Evolutionary conservation across 345 rosid species (phyloP), one percentile per base, ranked within the genome.

Genomic region (Rubroshorea leprosula): DNA sequence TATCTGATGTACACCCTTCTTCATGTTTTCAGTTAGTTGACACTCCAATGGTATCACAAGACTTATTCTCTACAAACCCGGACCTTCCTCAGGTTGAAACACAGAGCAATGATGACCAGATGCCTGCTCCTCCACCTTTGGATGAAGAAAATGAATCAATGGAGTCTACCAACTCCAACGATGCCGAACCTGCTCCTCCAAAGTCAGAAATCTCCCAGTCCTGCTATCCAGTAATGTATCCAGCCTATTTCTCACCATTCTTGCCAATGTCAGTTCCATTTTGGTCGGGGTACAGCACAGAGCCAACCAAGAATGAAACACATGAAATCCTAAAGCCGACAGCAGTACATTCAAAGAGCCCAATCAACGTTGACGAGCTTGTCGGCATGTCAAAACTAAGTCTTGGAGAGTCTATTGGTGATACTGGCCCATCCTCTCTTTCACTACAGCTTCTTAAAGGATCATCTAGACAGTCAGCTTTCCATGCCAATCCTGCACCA

Each of bases 101-200:
- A 6, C 79, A 68, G 64, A 76, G 71, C 74, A 77, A 67, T 20
- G 72, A 4, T 13, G 41, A 67, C 61, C 65, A 65, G 23, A 62
- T 78, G 63, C 82, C 77, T 18, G 68, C 69, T 50, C 78, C 74
- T 24, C 84, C 84, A 68, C 69, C 80, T 17, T 61, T 87, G 72
- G 96, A 89, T 31, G 94, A 85, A 71, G 96, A 87, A 79, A 84
- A 87, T 49, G 96, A 89, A 69, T 89, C 99, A 22, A 93, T 93
- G 99, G 94, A 93, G 67, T 89, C 99, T 18, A 76, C 87, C 64
- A 83, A 83, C 80, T 85, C 97, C 11, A 85, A 84, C 14, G 82
- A 73, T 0, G 88, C 80, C 52, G 96, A 89, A 41, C 64, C 82
- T 26, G 41, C 41, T 5, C 80, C 73, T 55, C 70, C 72, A 48